Percentiles rank a stretch among this genome's conserved stretches.
These are phyloP conservation scores for Kluyveromyces sp. DNA, from an alignment of 1,139 yeast genomes.

Conservation along the genomic window DNA sequence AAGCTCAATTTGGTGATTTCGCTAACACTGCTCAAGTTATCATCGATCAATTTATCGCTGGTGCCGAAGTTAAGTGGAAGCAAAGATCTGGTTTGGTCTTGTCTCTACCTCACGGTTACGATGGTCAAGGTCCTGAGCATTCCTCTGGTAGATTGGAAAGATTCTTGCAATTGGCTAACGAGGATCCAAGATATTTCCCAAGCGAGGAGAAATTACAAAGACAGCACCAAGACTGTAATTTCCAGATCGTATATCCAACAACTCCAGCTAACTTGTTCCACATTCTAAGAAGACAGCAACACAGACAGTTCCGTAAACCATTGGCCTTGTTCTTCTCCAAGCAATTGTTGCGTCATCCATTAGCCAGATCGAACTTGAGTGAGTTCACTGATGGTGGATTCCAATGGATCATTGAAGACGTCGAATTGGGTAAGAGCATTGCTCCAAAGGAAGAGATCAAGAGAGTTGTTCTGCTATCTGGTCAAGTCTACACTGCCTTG, in stretches of 20 bases:
- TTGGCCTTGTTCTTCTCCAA: constrained; percentile 84
- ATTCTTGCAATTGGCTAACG: constrained; percentile 91
- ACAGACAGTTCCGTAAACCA: constrained; percentile 98
- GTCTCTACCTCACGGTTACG: constrained; percentile 98
- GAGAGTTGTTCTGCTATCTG: constrained; percentile 77
- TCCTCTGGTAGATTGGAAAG: constrained; percentile 97
- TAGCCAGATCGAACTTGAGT: constrained; percentile 75
- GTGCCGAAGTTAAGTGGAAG: constrained; percentile 98
- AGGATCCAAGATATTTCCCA: constrained; percentile 94
- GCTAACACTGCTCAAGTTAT: constrained; percentile 99
- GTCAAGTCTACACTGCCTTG: constrained; percentile 92
- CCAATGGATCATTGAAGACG: constrained; percentile 94
- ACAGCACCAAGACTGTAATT: constrained; percentile 98
- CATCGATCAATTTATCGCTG: constrained; percentile 92
- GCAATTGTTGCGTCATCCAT: constrained; percentile 92
- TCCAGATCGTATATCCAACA: constrained; percentile 97
- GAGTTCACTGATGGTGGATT: constrained; percentile 92
- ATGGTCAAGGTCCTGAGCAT: constrained; percentile 99
- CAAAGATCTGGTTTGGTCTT: constrained; percentile 96
- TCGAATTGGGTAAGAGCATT: constrained; percentile 69
- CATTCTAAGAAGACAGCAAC: constrained; percentile 96
- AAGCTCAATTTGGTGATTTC: constrained; percentile 99
- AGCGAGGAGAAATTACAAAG: constrained; percentile 79
- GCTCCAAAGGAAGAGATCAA: constrained; percentile 77
- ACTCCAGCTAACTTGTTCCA: constrained; percentile 98